Base-by-base conservation (phyloP, 768 basidiomycete genomes). In the Myochromella boudieri region DNA sequence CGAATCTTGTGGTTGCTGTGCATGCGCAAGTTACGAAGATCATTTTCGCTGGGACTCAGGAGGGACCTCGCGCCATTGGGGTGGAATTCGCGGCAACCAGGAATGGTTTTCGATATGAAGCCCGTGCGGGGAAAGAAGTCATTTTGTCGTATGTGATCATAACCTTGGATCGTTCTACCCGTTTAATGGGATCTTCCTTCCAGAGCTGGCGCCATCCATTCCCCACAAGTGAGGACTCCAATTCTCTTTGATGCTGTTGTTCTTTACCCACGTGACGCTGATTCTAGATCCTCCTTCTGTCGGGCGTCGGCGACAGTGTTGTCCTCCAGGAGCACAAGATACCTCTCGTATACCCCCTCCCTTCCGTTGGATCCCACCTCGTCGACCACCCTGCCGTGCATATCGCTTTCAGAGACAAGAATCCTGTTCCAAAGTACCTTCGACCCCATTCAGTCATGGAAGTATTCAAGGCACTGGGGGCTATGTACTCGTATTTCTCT, bases 281-380 rank as follows among this genome's bases (percentile, higher is more conserved):
- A n/a, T n/a, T n/a, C n/a, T 42, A 87, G 69, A 75, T 89, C 28
- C 73, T 89, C 15, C 77, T 85, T 75, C 72, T 89, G 28, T 89
- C 87, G 5, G 92, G 92, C 18, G 69, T 94, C 34, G 92, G 92
- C 14, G 84, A 87, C 24, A 73, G 74, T 1, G 63, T 68, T 3
- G 72, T 87, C 26, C 73, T 93, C 29, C 53, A 69, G n/a, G 59
- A 65, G 8, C 67, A 80, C 52, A 62, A 65, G 12, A 84, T 94
- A 33, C 72, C 78, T 0, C 67, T 84, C 24, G 62, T 84, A 14
- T 60, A 78, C 6, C 80, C 92, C 53, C 74, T 84, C 4, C 84
- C 89, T 0, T 81, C 79, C 6, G 89, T 94, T 12, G 92, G 92
- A 8, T 69, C 76, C 17, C 79, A 89, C 60, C 76, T 94, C 22